Evolutionary conservation across 768 basidiomycete species (phyloP).

Genomic region (Termitomyces sp.): DNA sequence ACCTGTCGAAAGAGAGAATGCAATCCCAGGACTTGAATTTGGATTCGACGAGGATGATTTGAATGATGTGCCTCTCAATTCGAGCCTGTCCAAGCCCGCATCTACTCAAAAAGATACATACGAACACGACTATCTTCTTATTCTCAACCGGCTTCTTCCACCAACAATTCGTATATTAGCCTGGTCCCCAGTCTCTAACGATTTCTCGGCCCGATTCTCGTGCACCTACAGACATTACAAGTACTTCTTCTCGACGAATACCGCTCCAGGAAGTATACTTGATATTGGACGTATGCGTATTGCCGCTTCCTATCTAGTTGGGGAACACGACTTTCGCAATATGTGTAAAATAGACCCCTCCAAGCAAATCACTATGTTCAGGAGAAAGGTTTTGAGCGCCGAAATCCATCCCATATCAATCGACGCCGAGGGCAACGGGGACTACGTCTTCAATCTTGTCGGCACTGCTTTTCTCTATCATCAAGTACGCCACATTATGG

Average conservation of each 20-base stretch:
- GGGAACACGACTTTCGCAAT: constrained; percentile 94
- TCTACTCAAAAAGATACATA: constrained; percentile 16
- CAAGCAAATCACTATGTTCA: constrained; percentile 85
- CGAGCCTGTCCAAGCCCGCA: constrained; percentile 13
- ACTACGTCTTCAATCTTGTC: constrained; percentile 77
- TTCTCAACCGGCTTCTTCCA: constrained; percentile 86
- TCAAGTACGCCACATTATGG: constrained; percentile 94
- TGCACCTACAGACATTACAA: constrained; percentile 93
- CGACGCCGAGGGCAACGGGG: constrained; percentile 20
- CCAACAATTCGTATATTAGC: constrained; percentile 85
- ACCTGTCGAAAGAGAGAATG: not conserved
- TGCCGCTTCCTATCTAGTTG: constrained; percentile 67
- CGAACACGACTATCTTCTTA: constrained; percentile 72
- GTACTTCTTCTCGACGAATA: constrained; percentile 81
- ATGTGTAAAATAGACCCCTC: constrained; percentile 89
- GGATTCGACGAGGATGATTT: constrained; percentile 19
- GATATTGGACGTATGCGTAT: constrained; percentile 71
- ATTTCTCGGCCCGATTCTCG: constrained; percentile 85
- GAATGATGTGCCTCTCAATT: constrained; percentile 16
- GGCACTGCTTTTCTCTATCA: constrained; percentile 92
- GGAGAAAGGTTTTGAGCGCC: constrained; percentile 60
- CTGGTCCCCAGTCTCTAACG: constrained; percentile 81
- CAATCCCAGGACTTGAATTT: constrained; percentile 16
- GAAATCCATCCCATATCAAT: constrained; percentile 46
- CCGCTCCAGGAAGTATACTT: constrained; percentile 33